These are phyloP conservation scores for Daldinia caldariorum DNA, from an alignment of 495 filamentous ascomycete species.

Conservation along the genomic window DNA sequence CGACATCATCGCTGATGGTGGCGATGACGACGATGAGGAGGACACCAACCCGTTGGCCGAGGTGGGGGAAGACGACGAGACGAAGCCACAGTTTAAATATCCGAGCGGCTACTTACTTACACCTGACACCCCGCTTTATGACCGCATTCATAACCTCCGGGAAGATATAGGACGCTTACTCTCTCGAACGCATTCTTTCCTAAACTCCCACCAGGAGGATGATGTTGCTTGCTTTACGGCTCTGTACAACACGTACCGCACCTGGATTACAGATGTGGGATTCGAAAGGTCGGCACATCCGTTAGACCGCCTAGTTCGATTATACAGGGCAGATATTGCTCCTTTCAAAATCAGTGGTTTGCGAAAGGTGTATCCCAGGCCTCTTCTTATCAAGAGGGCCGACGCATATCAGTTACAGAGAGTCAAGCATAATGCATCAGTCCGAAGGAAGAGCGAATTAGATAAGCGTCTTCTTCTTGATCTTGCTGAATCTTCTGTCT, in stretches of 20 bases:
- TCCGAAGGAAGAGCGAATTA: conserved; percentile 82
- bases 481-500: conserved; percentile 89
- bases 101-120: conserved; percentile 84
- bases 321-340: conserved; percentile 84
- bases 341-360: conserved; percentile 94
- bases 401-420: conserved; percentile 95
- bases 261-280: conserved; percentile 98
- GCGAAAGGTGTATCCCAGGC: conserved; percentile 90
- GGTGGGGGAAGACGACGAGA: conserved; percentile 82
- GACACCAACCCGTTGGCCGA: conserved; percentile 71
- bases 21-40: conserved; percentile 64
- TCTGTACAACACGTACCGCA: conserved; percentile 88
- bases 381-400: conserved; percentile 86
- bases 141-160: conserved; percentile 79
- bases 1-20: conserved; percentile 60
- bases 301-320: conserved; percentile 82
- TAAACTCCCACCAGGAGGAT: conserved; percentile 87
- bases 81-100: conserved; percentile 83
- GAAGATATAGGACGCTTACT: conserved; percentile 81
- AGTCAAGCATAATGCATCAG: conserved; percentile 88
- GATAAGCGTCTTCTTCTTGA: conserved; percentile 86
- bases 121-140: conserved; percentile 68
- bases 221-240: conserved; percentile 95
- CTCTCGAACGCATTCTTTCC: conserved; percentile 83
- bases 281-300: conserved; percentile 95